Evolutionary conservation across 2,329 filamentous ascomycete species (phyloP), one percentile per base, ranked within the genome.

Genomic region (Westerdykella sp.): DNA sequence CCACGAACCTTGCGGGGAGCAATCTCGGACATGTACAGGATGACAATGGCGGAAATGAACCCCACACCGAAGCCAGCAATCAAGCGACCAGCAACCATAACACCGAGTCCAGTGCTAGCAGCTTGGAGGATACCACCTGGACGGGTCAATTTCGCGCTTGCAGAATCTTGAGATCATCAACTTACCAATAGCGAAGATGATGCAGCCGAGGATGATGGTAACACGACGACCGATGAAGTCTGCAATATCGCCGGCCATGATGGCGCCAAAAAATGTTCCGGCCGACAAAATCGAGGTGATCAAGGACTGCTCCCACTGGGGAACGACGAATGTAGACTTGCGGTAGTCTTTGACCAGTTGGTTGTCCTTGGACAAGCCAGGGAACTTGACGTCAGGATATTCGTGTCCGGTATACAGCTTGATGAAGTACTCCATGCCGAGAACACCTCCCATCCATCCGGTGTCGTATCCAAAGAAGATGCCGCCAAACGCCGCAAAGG

Each of bases 401-500:
- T 62, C 56, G 6, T 45, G 34, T 45, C 51, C 54, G 45, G 61
- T 65, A 54, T 63, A 63, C 46, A 63, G 57, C 22, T 64, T 57
- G 54, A 65, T 65, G 53, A 66, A 66, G 57, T 57, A 67, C 46
- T 57, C 53, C 66, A 67, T 68, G 34, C 54, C 77, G 25, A 78
- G 70, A 54, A 83, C 79, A 69, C 81, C 81, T 63, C 81, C 81
- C 74, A 86, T 85, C 72, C 84, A 86, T 59, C 85, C 85, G 34
- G 84, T 85, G 62, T 89, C 85, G 68, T 86, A 89, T 44, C 85
- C 84, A 69, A 87, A 85, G 76, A 87, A 85, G 71, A 87, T 84
- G 58, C 72, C 72, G 55, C 72, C 72, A 50, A 74, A 73, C 18
- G 72, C 69, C 36, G 71, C 72, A 46, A 74, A 74, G 28, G 69